phyloP scores from a whole-genome alignment of 2,329 filamentous ascomycete species.

The Talaromyces sp. region DNA sequence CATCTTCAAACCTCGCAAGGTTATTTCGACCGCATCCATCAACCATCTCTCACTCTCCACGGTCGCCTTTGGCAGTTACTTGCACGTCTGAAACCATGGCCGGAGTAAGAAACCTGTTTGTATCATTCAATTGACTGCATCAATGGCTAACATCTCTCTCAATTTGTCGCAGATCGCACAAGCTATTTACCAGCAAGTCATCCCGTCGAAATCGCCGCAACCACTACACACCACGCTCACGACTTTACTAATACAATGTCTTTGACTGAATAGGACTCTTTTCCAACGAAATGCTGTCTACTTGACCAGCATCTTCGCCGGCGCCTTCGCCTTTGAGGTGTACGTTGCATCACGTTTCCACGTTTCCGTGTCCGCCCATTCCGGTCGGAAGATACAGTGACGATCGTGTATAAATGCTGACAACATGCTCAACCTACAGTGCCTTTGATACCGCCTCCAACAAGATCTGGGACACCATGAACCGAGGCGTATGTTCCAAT shows the following conservation, averaged over 20 bases:
- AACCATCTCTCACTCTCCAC: conserved; percentile 15
- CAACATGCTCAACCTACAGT: conserved; percentile 49
- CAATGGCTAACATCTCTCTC: conserved; percentile 28
- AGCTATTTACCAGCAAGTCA: conserved; percentile 60
- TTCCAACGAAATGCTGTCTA: conserved; percentile 87
- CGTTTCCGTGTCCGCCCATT: not conserved
- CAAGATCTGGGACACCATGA: conserved; percentile 84
- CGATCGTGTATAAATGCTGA: conserved; percentile 4
- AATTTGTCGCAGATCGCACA: conserved; percentile 46
- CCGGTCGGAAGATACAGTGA: not conserved
- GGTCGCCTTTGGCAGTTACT: conserved; percentile 9
- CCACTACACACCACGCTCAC: conserved; percentile 9
- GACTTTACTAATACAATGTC: conserved; percentile 21
- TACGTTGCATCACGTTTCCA: conserved; percentile 52
- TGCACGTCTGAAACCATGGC: conserved; percentile 50
- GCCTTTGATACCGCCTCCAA: conserved; percentile 79
- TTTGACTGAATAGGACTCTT: conserved; percentile 59
- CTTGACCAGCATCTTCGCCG: conserved; percentile 78
- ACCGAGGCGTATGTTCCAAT: conserved; percentile 73
- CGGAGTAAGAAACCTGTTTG: conserved; percentile 44
- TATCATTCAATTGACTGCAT: not conserved
- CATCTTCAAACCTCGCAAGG: conserved; percentile 30
- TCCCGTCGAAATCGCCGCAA: conserved; percentile 18
- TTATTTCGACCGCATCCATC: conserved; percentile 17
- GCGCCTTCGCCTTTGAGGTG: conserved; percentile 92